phyloP scores from a whole-genome alignment of 805 yeast genomes.

The Cyberlindnera misumaiensis region DNA sequence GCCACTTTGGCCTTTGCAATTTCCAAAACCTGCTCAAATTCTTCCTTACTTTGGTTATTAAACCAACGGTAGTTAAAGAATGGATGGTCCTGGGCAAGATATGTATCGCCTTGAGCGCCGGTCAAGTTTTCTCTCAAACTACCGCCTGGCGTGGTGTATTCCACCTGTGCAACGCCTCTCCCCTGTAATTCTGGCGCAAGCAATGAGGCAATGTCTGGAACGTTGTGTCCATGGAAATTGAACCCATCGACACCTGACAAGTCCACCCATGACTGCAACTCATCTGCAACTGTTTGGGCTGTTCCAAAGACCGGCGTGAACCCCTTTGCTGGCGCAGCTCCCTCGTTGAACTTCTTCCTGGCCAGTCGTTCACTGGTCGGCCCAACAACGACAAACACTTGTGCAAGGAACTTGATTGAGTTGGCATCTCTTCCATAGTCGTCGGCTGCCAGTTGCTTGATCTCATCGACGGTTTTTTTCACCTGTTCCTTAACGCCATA shows the following conservation, averaged over 20 bases:
- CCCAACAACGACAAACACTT: slow-evolving; percentile 29
- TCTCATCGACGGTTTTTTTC: slow-evolving; percentile 21
- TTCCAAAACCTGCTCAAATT: slow-evolving; percentile 3
- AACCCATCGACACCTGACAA: slow-evolving; percentile 38
- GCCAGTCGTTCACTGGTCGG: slow-evolving; percentile 32
- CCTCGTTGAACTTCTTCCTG: slow-evolving; percentile 26
- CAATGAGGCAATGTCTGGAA: slow-evolving; percentile 31
- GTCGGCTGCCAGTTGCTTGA: slow-evolving; percentile 25
- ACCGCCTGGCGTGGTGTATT: background rate
- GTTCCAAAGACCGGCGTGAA: slow-evolving; percentile 25
- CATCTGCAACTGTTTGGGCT: slow-evolving; percentile 29
- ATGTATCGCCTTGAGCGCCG: background rate
- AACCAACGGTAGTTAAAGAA: background rate
- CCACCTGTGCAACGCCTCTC: slow-evolving; percentile 27
- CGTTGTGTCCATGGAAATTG: slow-evolving; percentile 31
- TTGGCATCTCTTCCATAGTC: slow-evolving; percentile 27
- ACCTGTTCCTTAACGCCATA: slow-evolving; percentile 22
- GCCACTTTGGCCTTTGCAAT: slow-evolving; percentile 1
- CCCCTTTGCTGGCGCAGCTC: slow-evolving; percentile 14
- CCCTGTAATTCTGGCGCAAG: slow-evolving; percentile 32
- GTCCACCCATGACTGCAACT: slow-evolving; percentile 34
- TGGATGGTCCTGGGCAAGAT: slow-evolving; percentile 1
- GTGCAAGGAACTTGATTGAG: slow-evolving; percentile 30
- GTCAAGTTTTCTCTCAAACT: background rate
- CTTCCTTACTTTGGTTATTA: slow-evolving; percentile 1